Evolutionary conservation across 139 green algal genomes (phyloP), one percentile per base, ranked within the genome.

Genomic region (Chlamydomonas sp.): DNA sequence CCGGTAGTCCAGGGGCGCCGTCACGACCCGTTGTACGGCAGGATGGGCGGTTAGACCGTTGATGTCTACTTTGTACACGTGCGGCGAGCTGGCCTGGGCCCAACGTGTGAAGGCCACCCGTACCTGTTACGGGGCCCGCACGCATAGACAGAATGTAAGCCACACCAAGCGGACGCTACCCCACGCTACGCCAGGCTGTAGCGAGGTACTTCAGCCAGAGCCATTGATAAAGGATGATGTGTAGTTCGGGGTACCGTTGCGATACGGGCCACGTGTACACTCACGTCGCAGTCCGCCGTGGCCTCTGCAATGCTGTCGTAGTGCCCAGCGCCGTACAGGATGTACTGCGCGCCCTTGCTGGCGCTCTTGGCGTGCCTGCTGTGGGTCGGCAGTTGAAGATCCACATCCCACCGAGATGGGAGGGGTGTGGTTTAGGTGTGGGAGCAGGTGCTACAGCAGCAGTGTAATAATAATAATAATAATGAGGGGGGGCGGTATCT

Each of bases 271-370:
- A 58, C 10, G 2, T 8, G 17, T 2, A 17, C 73, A 49, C 80
- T 75, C 69, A 95, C 77, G 16, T 92, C 84, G 71, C 89, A 92
- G 84, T 92, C 89, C 8, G 84, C 75, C 1, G 74, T 84, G 9
- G 92, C 93, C 14, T 91, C 87, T 58, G 71, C 72, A 17, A 96
- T 76, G 18, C 8, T 77, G 61, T 89, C 85, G 74, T 91, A 84
- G 59, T 81, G n/a, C 31, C 90, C 75, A 0, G 89, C 85, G 3
- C 80, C 77, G 82, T 89, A 91, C 57, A 96, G 83, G 18, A 96
- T 81, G 84, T 91, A 95, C 89, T 96, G 93, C 1, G 93, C 91
- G 1, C 93, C 93, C 61, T 96, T 96, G 79, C 75, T 90, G 57
- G 85, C 84, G 75, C 91, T 95, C 62, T 91, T 91, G 63, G 84